Evolutionary conservation across 192 early-diverging fungal genomes (phyloP).

Genomic region (Backusella macrospora): DNA sequence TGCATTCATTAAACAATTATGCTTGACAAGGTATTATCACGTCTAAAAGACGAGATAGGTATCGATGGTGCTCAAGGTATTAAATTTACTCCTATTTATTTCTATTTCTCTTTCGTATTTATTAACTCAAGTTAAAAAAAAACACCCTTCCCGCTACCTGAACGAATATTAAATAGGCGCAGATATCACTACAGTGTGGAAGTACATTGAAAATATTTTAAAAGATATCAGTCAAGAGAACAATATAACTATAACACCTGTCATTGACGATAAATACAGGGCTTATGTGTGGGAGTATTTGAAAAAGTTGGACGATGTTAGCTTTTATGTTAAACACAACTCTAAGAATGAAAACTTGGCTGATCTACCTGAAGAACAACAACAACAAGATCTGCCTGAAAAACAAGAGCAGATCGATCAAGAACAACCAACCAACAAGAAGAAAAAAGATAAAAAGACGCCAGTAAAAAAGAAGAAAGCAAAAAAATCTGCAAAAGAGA

Average conservation of each 20-base stretch:
- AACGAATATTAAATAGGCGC: constrained; percentile 13
- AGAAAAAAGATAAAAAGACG: neutral
- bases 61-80: constrained; percentile 29
- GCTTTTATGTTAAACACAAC: neutral
- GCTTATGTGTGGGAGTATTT: constrained; percentile 21
- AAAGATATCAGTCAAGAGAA: neutral
- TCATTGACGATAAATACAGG: constrained; percentile 20
- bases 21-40: constrained; percentile 28
- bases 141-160: neutral
- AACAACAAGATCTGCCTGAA: no score
- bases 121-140: neutral
- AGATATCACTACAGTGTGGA: constrained; percentile 14
- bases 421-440: neutral
- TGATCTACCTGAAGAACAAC: no score
- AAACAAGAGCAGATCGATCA: no score
- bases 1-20: neutral
- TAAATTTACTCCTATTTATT: no score
- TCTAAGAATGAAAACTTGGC: neutral
- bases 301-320: neutral
- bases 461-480: neutral
- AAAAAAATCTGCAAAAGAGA: neutral
- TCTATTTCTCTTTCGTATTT: no score
- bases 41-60: constrained; percentile 29
- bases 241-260: neutral
- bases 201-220: neutral